Base-by-base conservation (phyloP, 2,329 filamentous ascomycete species). In the Botrytis hyacinthi region DNA sequence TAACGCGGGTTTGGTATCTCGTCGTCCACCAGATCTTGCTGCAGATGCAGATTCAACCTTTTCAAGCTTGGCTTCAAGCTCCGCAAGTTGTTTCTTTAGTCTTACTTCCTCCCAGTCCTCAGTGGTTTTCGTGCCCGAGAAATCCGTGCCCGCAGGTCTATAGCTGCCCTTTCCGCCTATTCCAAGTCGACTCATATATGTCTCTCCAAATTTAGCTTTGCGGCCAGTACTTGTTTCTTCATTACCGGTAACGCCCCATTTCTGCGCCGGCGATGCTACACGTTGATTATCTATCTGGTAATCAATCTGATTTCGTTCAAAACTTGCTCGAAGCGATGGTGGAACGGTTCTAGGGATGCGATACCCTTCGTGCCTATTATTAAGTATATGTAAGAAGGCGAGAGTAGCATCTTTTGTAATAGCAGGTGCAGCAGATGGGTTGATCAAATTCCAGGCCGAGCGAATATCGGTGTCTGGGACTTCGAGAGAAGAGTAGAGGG, bases 101-200 rank as follows among this genome's bases (percentile, higher is more conserved):
- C 95, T 89, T 62, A 98, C 96, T 83, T 98, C 96, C 83, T 99
- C 96, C 94, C 96, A 98, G 81, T 99, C 96, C 79, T 91, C 90
- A 40, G 97, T 95, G 75, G 92, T 93, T 81, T 94, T 93, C 76
- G 93, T 92, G 54, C 88, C 87, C 74, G 90, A 92, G 82, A 98
- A 98, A 84, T 99, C 95, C 1, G 96, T 99, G 40, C 96, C 96
- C 59, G 91, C 86, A 14, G 92, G 89, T 80, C 93, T 91, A 84
- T 96, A 95, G 74, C 89, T 91, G 77, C 91, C 90, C 80, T 95
- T 92, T 70, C 90, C 89, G 32, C 90, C 89, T 9, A 91, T 86
- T 12, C 96, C 96, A 57, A 99, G 87, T 20, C 96, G 91, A 75
- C 93, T 97, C 73, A 99, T 89, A 83, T 98, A 99, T 76, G 97